These are phyloP conservation scores for Torulaspora indica DNA, from an alignment of 805 yeast species.

Conservation along the genomic window DNA sequence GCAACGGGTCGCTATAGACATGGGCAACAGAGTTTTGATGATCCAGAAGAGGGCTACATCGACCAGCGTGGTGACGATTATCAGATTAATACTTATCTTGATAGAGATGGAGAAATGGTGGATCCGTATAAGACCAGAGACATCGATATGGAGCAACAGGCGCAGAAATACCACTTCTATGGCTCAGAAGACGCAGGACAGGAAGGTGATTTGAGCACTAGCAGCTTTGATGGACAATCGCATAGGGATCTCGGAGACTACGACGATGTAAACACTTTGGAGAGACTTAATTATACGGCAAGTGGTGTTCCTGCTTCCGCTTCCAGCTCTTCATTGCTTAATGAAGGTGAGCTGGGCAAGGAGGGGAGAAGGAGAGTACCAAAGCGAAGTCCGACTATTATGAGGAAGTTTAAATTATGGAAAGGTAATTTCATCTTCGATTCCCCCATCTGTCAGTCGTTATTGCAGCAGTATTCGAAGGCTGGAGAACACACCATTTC, in stretches of 20 bases:
- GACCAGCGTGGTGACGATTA: constrained; percentile 37
- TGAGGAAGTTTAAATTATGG: constrained; percentile 34
- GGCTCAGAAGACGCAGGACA: constrained; percentile 7
- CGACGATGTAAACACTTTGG: constrained; percentile 21
- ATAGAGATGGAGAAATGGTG: constrained; percentile 35
- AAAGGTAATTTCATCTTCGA: constrained; percentile 81
- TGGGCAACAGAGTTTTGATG: constrained; percentile 17
- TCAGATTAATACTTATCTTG: constrained; percentile 34
- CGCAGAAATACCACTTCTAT: not conserved
- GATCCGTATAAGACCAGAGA: constrained; percentile 29
- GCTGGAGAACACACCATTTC: constrained; percentile 41
- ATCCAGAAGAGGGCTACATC: constrained; percentile 28
- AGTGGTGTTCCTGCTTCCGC: constrained; percentile 14
- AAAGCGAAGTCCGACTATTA: constrained; percentile 25
- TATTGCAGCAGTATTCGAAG: constrained; percentile 47
- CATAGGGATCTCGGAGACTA: constrained; percentile 30
- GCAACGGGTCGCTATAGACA: constrained; percentile 10
- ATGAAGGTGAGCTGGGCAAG: constrained; percentile 10
- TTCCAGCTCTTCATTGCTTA: constrained; percentile 11
- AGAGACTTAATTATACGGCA: constrained; percentile 10
- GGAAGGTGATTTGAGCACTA: constrained; percentile 14
- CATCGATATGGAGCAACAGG: constrained; percentile 3
- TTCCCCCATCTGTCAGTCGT: constrained; percentile 76
- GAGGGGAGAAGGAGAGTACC: constrained; percentile 6
- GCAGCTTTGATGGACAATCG: constrained; percentile 15